These are phyloP conservation scores for Cryptococcus sp. DNA, from an alignment of 1,284 basidiomycete species.

Conservation along the genomic window DNA sequence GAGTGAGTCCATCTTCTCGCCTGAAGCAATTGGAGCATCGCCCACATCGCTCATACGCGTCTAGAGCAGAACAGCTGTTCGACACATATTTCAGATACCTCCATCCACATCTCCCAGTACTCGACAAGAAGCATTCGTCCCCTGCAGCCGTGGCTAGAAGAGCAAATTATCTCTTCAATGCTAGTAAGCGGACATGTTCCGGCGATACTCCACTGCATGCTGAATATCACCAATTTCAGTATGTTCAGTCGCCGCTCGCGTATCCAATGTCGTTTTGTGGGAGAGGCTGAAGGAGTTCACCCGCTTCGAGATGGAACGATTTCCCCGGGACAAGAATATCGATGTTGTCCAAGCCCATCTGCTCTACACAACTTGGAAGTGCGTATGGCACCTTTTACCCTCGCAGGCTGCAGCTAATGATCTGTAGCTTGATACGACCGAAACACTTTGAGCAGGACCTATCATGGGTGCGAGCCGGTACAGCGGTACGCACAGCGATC, in stretches of 20 bases:
- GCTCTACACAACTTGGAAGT: slow-evolving; percentile 39
- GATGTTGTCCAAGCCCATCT: slow-evolving; percentile 42
- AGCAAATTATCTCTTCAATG: slow-evolving; percentile 43
- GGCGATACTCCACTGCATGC: no score
- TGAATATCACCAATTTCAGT: slow-evolving; percentile 2
- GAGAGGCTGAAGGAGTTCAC: slow-evolving; percentile 38
- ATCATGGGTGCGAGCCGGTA: slow-evolving; percentile 37
- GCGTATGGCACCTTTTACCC: no score
- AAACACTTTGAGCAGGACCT: slow-evolving; percentile 40
- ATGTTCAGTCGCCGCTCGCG: slow-evolving; percentile 38
- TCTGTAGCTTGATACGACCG: slow-evolving; percentile 25
- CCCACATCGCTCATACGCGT: background rate
- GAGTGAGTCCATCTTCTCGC: slow-evolving; percentile 22
- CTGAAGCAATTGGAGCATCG: background rate
- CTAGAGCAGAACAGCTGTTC: slow-evolving; percentile 37
- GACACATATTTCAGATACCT: slow-evolving; percentile 33
- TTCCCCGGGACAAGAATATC: slow-evolving; percentile 42
- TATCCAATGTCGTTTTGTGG: slow-evolving; percentile 36
- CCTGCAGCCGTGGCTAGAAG: slow-evolving; percentile 33
- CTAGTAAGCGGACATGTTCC: slow-evolving; percentile 8
- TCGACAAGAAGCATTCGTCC: slow-evolving; percentile 29
- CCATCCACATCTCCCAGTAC: slow-evolving; percentile 37
- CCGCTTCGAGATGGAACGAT: slow-evolving; percentile 35
- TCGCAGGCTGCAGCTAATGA: no score
- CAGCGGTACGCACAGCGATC: slow-evolving; percentile 34